Base-by-base conservation (phyloP, 345 rosid species). In the Balakata baccata region DNA sequence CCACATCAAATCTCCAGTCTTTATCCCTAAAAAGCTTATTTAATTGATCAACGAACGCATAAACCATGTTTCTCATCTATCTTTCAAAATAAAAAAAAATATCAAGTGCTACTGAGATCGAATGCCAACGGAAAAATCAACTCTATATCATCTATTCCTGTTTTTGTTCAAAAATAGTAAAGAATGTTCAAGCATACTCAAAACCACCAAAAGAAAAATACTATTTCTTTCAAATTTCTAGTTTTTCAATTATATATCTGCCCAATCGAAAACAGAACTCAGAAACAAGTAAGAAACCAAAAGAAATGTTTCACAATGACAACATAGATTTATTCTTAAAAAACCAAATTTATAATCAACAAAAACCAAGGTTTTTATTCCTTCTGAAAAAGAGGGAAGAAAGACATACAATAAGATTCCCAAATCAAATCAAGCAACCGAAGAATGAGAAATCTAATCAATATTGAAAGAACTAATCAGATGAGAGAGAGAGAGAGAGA, bases 21-120 rank as follows among this genome's bases (percentile, higher is more conserved):
- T 83, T 64, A 13, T 62, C 68, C 37, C 73, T 43, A 64, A 74
- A 68, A 45, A 75, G 58, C n/a, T 45, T 50, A 68, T 70, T 79
- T 58, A 53, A 68, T 22, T 61, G 54, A 70, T 49, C 49, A 68
- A 73, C 45, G 14, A 81, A 79, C 54, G 68, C 22, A 6, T 16
- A 70, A 74, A 62, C 61, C 38, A 70, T n/a, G 34, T 50, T 25
- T 29, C 73, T 29, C 61, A 47, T 3, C 54, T 52, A 12, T 9
- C 9, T 58, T 58, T 71, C 52, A 25, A 41, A 39, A 43, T 50
- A 23, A 61, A 62, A n/a, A n/a, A 7, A 22, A 57, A 70, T 53
- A 37, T 49, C 47, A 56, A 25, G 13, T 20, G 58, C 14, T 22
- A 7, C 60, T 38, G 6, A 72, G 22, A 72, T 10, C 41, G 37